These are phyloP conservation scores for Tillandsia leiboldiana DNA, from an alignment of 176 grass and related monocot genomes.

Conservation along the genomic window DNA sequence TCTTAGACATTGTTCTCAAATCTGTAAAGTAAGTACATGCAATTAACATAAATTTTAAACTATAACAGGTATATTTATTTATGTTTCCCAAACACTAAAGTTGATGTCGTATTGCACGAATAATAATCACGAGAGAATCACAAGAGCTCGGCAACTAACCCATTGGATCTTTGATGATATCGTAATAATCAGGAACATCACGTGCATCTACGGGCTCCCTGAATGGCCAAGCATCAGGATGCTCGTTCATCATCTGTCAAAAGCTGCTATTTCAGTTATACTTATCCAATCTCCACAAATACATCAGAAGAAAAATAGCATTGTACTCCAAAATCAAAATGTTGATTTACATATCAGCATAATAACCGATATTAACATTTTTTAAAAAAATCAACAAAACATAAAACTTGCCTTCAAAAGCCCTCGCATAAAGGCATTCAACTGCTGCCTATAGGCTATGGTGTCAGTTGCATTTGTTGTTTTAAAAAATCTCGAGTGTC, in stretches of 20 bases:
- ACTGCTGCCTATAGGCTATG: conserved; percentile 59
- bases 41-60: not conserved
- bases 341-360: too few relatives aligned
- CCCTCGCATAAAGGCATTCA: conserved; percentile 56
- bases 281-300: too few relatives aligned
- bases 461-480: conserved; percentile 55
- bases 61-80: conserved; percentile 1
- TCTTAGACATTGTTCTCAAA: conserved; percentile 86
- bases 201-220: conserved; percentile 92
- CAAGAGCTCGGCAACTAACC: conserved; percentile 30
- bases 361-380: too few relatives aligned
- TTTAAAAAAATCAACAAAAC: conserved; percentile 3
- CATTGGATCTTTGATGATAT: conserved; percentile 99
- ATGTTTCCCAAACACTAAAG: not conserved
- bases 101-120: too few relatives aligned
- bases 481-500: conserved; percentile 72
- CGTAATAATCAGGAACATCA: conserved; percentile 95
- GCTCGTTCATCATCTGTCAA: conserved; percentile 67
- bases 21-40: conserved; percentile 33
- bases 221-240: conserved; percentile 98
- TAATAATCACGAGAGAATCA: not conserved
- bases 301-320: too few relatives aligned
- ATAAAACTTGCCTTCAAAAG: conserved; percentile 73
- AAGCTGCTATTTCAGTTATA: not conserved
- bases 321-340: too few relatives aligned